Percentiles rank a stretch among this genome's conserved stretches.
phyloP scores from a whole-genome alignment of 805 yeast species.

The Pichia deserticola region DNA sequence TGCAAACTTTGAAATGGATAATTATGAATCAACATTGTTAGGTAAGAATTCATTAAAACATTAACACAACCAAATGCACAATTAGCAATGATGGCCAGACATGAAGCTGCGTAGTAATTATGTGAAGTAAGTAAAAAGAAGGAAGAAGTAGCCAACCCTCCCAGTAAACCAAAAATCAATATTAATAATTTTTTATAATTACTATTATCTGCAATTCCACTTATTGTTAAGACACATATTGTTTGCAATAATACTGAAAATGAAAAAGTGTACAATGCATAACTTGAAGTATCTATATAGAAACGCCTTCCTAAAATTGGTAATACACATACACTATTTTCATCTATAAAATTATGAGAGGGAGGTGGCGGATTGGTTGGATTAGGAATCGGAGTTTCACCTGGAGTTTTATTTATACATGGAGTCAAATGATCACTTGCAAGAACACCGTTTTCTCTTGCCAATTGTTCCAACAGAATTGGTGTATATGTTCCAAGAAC shows the following conservation, averaged over 20 bases:
- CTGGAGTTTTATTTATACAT: conserved; percentile 30
- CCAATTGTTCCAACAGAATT: conserved; percentile 59
- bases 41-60: conserved; percentile 70
- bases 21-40: conserved; percentile 53
- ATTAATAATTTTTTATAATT: conserved; percentile 50
- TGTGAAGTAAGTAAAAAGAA: conserved; percentile 33
- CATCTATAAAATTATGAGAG: conserved; percentile 9
- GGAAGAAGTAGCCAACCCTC: conserved; percentile 46
- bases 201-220: conserved; percentile 66
- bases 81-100: conserved; percentile 56
- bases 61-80: conserved; percentile 70
- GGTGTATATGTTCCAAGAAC: conserved; percentile 78
- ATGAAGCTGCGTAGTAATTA: conserved; percentile 42
- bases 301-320: conserved; percentile 24
- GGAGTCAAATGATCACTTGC: conserved; percentile 50
- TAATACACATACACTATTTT: conserved; percentile 24
- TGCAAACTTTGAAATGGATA: conserved; percentile 13
- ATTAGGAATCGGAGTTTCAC: conserved; percentile 25
- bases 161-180: conserved; percentile 49
- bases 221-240: conserved; percentile 58
- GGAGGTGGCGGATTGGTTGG: conserved; percentile 23
- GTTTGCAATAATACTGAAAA: conserved; percentile 68
- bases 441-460: conserved; percentile 64
- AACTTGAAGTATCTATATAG: conserved; percentile 65
- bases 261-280: conserved; percentile 69